Evolutionary conservation across 2,329 filamentous ascomycete species (phyloP).

Genomic region (Paecilomyces sp.): DNA sequence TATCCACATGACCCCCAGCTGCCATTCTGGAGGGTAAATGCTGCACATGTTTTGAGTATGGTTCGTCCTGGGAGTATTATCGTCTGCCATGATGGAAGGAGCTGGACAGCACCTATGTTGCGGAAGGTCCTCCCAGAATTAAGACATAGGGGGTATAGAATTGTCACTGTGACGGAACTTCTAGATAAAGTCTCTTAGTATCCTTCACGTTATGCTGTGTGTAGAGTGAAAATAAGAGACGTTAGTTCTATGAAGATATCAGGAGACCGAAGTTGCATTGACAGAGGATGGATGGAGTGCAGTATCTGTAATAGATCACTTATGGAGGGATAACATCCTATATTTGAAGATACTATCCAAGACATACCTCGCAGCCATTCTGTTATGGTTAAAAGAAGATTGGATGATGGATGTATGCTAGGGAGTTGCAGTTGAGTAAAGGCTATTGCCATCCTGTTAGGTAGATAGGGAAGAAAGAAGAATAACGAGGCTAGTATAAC

Average conservation of each 20-base stretch:
- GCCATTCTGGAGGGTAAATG: slow-evolving; percentile 60
- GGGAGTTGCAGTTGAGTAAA: not conserved
- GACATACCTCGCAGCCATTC: too few species aligned
- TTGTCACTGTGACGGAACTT: slow-evolving; percentile 65
- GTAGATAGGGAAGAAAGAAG: not conserved
- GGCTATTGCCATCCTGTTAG: not conserved
- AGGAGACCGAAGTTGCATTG: not conserved
- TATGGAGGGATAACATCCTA: not conserved
- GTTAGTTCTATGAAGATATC: not conserved
- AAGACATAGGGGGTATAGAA: slow-evolving; percentile 58
- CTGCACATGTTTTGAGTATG: slow-evolving; percentile 74
- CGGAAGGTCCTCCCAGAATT: slow-evolving; percentile 64
- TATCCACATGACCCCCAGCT: slow-evolving; percentile 94
- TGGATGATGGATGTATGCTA: not conserved
- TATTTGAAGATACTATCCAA: not conserved
- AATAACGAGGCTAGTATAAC: not conserved
- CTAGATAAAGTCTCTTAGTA: slow-evolving; percentile 29
- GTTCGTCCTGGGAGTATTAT: slow-evolving; percentile 68
- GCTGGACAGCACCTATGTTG: slow-evolving; percentile 80
- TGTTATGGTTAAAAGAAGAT: too few species aligned
- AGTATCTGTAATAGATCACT: not conserved
- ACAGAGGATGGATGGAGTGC: too few species aligned
- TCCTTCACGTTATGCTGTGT: not conserved
- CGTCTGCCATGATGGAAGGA: slow-evolving; percentile 75
- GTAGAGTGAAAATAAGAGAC: not conserved